These are phyloP conservation scores for Colletotrichum sp. DNA, from an alignment of 2,329 filamentous ascomycete species.

Conservation along the genomic window DNA sequence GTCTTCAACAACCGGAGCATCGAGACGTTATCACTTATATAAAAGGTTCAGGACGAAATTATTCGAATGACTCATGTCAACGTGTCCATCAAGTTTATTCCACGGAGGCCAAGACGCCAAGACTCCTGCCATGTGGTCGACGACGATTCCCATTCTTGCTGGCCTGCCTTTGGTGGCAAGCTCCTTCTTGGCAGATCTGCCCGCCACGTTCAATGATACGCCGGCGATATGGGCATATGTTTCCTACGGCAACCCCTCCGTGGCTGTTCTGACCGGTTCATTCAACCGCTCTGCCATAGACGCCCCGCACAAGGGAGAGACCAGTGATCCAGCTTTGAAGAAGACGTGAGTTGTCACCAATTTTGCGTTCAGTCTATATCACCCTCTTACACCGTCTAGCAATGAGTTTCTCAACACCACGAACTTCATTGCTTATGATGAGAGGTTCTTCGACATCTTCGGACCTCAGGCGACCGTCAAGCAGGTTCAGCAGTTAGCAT, in stretches of 20 bases:
- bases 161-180: not conserved
- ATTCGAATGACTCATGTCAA: not conserved
- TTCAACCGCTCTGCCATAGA: not conserved
- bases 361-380: accelerated
- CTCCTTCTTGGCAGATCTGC: not conserved
- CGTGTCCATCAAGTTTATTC: not conserved
- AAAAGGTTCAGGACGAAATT: not conserved
- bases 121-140: not conserved
- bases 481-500: not conserved
- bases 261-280: not conserved
- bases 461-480: not conserved
- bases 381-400: not conserved
- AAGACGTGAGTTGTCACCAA: not conserved
- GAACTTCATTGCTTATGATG: not conserved
- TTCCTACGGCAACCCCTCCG: not conserved
- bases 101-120: not conserved
- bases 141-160: not conserved
- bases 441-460: not conserved
- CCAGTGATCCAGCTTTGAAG: not conserved
- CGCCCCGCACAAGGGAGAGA: not conserved
- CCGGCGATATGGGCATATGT: not conserved
- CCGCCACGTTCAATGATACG: not conserved
- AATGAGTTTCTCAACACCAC: not conserved
- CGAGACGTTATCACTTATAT: not conserved
- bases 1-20: not conserved